Percentiles rank a stretch among this genome's conserved stretches.
Evolutionary conservation across 176 grass and related monocot species (phyloP).

Genomic region (Phoenix dactylifera): DNA sequence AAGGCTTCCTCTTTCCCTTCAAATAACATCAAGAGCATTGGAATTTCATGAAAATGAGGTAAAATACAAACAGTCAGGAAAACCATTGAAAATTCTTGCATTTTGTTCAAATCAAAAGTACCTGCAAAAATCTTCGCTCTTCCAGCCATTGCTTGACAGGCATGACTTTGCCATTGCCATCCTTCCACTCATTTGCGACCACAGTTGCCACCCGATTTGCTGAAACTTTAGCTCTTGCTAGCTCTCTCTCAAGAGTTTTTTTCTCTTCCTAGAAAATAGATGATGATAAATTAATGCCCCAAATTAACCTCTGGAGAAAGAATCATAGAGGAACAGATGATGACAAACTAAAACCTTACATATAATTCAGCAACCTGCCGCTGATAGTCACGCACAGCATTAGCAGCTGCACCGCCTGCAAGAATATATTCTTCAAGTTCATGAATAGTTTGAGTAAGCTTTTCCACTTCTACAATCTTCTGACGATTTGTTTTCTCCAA

Average conservation of each 20-base stretch:
- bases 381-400: conserved; percentile 47
- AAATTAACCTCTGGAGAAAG: no score
- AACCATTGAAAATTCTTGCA: no score
- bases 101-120: background rate
- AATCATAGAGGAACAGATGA: background rate
- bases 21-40: no score
- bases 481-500: conserved; percentile 71
- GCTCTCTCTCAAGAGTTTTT: conserved; percentile 72
- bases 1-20: no score
- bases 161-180: conserved; percentile 53
- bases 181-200: conserved; percentile 71
- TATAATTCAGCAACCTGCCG: conserved; percentile 51
- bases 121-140: conserved; percentile 77
- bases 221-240: conserved; percentile 68
- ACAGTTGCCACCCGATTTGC: conserved; percentile 59
- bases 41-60: no score
- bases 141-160: conserved; percentile 89
- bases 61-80: no score
- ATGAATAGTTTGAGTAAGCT: conserved; percentile 57
- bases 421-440: conserved; percentile 83
- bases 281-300: no score
- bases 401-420: conserved; percentile 35
- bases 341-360: conserved; percentile 23
- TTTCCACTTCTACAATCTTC: conserved; percentile 71
- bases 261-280: conserved; percentile 59